These are phyloP conservation scores for Candida maris DNA, from an alignment of 805 yeast species.

Conservation along the genomic window DNA sequence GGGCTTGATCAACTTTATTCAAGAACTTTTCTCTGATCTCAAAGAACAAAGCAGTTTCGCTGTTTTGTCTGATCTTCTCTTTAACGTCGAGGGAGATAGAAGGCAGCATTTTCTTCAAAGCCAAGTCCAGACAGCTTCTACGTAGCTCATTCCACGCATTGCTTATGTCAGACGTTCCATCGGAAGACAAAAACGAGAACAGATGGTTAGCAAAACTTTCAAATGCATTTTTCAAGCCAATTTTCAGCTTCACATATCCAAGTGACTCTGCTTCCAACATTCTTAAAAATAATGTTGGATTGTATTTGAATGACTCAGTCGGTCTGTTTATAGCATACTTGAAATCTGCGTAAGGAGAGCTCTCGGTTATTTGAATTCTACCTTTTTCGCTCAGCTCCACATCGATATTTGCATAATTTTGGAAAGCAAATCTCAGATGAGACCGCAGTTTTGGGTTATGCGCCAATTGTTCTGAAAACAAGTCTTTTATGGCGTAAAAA, in stretches of 20 bases:
- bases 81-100: constrained; percentile 72
- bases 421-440: constrained; percentile 60
- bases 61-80: constrained; percentile 72
- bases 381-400: constrained; percentile 84
- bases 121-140: constrained; percentile 58
- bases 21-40: constrained; percentile 69
- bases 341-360: constrained; percentile 81
- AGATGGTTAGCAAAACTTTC: constrained; percentile 45
- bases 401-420: constrained; percentile 62
- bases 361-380: constrained; percentile 67
- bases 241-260: constrained; percentile 66
- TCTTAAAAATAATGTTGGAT: constrained; percentile 80
- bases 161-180: constrained; percentile 72
- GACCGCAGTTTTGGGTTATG: constrained; percentile 78
- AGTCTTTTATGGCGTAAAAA: constrained; percentile 61
- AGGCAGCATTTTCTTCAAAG: constrained; percentile 64
- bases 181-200: constrained; percentile 60
- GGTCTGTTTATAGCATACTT: constrained; percentile 85
- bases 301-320: constrained; percentile 64
- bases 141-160: constrained; percentile 80
- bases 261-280: constrained; percentile 89
- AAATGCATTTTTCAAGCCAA: constrained; percentile 48
- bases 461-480: constrained; percentile 74
- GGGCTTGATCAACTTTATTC: constrained; percentile 85
- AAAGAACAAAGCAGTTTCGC: constrained; percentile 65